Base-by-base conservation (phyloP, 2,329 filamentous ascomycete species). In the Ceratocystis lukuohia region DNA sequence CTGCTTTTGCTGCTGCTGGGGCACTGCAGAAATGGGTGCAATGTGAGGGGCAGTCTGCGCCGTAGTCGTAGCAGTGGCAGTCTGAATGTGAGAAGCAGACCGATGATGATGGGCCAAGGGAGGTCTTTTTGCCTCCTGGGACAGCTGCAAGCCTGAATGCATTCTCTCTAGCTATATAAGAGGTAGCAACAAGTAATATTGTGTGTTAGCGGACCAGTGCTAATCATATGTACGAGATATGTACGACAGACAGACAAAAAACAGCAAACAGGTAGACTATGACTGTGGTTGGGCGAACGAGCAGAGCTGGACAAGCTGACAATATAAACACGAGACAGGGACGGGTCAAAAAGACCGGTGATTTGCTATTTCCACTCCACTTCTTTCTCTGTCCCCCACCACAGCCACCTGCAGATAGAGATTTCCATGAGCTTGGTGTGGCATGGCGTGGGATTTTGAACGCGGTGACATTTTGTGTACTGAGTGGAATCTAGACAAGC, bases 141-240 rank as follows among this genome's bases (percentile, higher is more conserved):
- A 48, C 56, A 48, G 44, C 15, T 65, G 57, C 56, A 57, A 41
- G 64, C 64, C 64, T 22, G 45, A 41, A 5, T 61, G 41, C 64
- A 65, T 65, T 53, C 64, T 65, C 53, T 53, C 64, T 10, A 57
- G 33, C 64, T 65, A 61, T 61, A 65, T 61, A 63, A 25, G 61
- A 17, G 28, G 33, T 28, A 30, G 25, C n/a, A 30, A 33, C 48
- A 62, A 46, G 41, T 37, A 56, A 25, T 64, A 25, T 25, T 15
- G 46, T 64, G 46, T 53, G 62, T 64, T 53, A 64, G 45, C 37
- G 56, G 20, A 59, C 10, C 56, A 37, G 56, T 59, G 17, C 17
- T 28, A 37, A 59, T 20, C 28, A 33, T 30, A 59, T 3, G 56
- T 59, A 59, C 28, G 56, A 59, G 28, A 37, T 33, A 59, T 17